These are phyloP conservation scores for Talaromyces marneffei DNA, from an alignment of 2,329 filamentous ascomycete genomes.

Conservation along the genomic window DNA sequence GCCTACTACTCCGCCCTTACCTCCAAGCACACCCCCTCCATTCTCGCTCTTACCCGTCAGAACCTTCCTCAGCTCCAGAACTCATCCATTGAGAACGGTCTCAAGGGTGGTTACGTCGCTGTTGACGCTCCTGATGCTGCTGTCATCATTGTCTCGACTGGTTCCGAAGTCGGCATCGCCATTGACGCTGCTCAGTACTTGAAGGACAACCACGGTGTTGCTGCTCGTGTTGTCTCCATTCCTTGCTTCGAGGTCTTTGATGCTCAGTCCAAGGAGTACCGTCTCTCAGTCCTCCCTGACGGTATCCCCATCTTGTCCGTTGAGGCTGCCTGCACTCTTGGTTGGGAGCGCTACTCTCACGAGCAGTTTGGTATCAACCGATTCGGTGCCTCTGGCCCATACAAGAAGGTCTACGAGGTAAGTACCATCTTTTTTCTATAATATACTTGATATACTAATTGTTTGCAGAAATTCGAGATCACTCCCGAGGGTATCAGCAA, in stretches of 20 bases:
- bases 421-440: constrained; percentile 26
- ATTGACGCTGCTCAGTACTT: constrained; percentile 89
- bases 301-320: constrained; percentile 89
- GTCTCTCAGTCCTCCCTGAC: constrained; percentile 84
- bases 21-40: constrained; percentile 81
- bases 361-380: constrained; percentile 99
- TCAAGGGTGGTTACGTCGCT: constrained; percentile 92
- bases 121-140: constrained; percentile 78
- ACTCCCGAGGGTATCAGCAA: constrained; percentile 94
- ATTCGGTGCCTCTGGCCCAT: constrained; percentile 94
- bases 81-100: constrained; percentile 79
- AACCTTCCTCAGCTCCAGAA: constrained; percentile 97
- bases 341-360: constrained; percentile 98
- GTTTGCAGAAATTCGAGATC: constrained; percentile 90
- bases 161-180: constrained; percentile 91
- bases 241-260: constrained; percentile 98
- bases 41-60: constrained; percentile 92
- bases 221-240: constrained; percentile 87
- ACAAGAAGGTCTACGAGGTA: constrained; percentile 95
- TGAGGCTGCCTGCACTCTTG: constrained; percentile 94
- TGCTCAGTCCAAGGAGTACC: constrained; percentile 88
- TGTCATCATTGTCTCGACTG: constrained; percentile 87
- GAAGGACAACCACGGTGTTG: constrained; percentile 79
- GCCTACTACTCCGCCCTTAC: constrained; percentile 95
- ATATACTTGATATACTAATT: constrained; percentile 37